Conservation (phyloP, 208 protist species). For the Trypanosomatidae sp. region DNA sequence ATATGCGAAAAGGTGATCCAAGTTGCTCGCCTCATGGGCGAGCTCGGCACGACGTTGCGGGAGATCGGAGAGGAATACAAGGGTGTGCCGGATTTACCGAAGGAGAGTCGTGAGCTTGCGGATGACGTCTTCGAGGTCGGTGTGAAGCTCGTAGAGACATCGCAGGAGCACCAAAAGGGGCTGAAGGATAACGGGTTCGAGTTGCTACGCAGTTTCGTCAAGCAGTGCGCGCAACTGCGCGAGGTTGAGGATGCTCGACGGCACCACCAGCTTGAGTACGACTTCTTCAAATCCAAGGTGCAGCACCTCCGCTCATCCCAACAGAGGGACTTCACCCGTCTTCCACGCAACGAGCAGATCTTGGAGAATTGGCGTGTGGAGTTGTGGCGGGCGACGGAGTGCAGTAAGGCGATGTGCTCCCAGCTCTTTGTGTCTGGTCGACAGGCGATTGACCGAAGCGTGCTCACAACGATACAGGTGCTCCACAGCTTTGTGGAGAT, state of each 20-base stretch:
- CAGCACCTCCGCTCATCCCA: slow-evolving; percentile 43
- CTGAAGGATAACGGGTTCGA: slow-evolving; percentile 66
- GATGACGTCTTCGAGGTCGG: slow-evolving; percentile 55
- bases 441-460: slow-evolving; percentile 57
- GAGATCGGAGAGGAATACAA: slow-evolving; percentile 78
- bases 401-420: slow-evolving; percentile 56
- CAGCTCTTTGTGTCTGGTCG: slow-evolving; percentile 63
- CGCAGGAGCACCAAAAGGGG: slow-evolving; percentile 56
- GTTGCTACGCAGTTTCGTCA: slow-evolving; percentile 47
- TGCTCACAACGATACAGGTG: slow-evolving; percentile 55
- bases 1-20: slow-evolving; percentile 63
- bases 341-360: slow-evolving; percentile 77
- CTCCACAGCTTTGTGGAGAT: slow-evolving; percentile 55
- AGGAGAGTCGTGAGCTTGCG: slow-evolving; percentile 52
- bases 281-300: slow-evolving; percentile 83
- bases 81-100: slow-evolving; percentile 52
- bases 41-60: slow-evolving; percentile 58
- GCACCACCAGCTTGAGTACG: slow-evolving; percentile 68
- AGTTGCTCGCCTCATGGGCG: slow-evolving; percentile 62
- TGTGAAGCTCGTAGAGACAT: slow-evolving; percentile 44
- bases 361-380: slow-evolving; percentile 78
- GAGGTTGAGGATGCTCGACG: slow-evolving; percentile 56
- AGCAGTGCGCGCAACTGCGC: slow-evolving; percentile 44
- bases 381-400: slow-evolving; percentile 70
- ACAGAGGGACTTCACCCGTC: slow-evolving; percentile 62